Evolutionary conservation across 1,284 basidiomycete genomes (phyloP), one percentile per base, ranked within the genome.

Genomic region (Dichomitus squalens): DNA sequence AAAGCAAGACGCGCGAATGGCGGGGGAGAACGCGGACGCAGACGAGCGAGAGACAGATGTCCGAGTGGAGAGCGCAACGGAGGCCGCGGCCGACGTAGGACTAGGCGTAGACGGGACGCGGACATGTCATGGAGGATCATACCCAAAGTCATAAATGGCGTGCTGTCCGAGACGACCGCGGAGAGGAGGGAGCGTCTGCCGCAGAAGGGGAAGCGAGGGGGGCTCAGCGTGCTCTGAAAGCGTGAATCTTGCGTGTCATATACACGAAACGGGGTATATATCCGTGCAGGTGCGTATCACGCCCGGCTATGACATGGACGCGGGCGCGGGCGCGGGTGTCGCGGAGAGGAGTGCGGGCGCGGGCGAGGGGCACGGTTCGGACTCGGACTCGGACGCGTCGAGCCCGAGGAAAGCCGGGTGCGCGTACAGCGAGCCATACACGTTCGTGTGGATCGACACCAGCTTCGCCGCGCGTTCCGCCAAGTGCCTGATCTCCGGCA

Each of bases 351-450:
- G 44, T 8, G n/a, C 12, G 29, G 44, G 12, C 29, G 29, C 27
- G 44, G 27, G 27, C 27, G 23, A 11, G 39, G 39, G 39, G 9
- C 12, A 11, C 39, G 39, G 11, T 12, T 47, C 44, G 18, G 29
- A 18, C 43, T 46, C 16, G n/a, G 7, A 8, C 31, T 47, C 41
- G 23, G 41, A n/a, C 41, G 25, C n/a, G 12, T 31, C 29, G 44
- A 47, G 44, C 44, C 54, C 53, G 50, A 80, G 64, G 70, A 88
- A 85, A 55, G 80, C 81, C 59, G 84, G 79, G 66, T 83, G 81
- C 71, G 89, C 87, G 73, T 93, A 93, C 56, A 91, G 70, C 27
- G 83, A 80, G 40, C 88, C 75, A 70, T 90, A 92, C 46, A 89
- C 86, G 64, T 85, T 82, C 53, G 90, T 76, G 70, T 93, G 90